Evolutionary conservation across 2,329 filamentous ascomycete genomes (phyloP).

Genomic region (Colletotrichum acutatum): DNA sequence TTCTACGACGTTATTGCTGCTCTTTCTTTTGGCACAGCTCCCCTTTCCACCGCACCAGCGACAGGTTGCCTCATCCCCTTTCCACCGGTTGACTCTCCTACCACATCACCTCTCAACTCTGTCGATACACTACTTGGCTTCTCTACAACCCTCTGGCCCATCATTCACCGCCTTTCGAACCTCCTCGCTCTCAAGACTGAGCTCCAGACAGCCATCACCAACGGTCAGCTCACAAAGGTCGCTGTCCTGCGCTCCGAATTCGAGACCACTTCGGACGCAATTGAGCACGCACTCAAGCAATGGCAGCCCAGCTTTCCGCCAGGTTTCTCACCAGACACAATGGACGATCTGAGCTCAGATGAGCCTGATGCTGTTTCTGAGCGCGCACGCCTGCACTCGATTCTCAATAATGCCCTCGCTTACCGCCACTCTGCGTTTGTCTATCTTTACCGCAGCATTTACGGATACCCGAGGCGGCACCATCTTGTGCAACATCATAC

Average conservation of each 20-base stretch:
- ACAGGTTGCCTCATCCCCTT: constrained; percentile 58
- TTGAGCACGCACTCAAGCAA: constrained; percentile 64
- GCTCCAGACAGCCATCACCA: constrained; percentile 56
- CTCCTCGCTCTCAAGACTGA: constrained; percentile 64
- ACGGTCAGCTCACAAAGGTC: constrained; percentile 55
- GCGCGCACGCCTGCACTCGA: constrained; percentile 60
- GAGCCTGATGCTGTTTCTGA: constrained; percentile 45
- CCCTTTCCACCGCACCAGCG: constrained; percentile 62
- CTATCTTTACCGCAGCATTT: constrained; percentile 67
- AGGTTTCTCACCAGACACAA: constrained; percentile 43
- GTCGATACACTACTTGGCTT: constrained; percentile 71
- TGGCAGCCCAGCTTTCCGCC: constrained; percentile 66
- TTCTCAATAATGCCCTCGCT: constrained; percentile 68
- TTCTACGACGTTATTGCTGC: constrained; percentile 75
- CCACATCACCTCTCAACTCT: constrained; percentile 59
- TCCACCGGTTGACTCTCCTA: constrained; percentile 56
- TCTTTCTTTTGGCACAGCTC: constrained; percentile 68
- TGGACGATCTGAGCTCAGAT: constrained; percentile 38
- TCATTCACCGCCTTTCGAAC: constrained; percentile 69
- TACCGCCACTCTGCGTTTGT: constrained; percentile 69
- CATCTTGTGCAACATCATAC: constrained; percentile 64
- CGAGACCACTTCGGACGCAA: constrained; percentile 62
- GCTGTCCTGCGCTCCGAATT: constrained; percentile 62
- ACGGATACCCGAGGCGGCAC: constrained; percentile 58
- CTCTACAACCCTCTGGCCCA: constrained; percentile 71